phyloP scores from a whole-genome alignment of 2,329 filamentous ascomycete species.

The Leptographium wingfieldii region DNA sequence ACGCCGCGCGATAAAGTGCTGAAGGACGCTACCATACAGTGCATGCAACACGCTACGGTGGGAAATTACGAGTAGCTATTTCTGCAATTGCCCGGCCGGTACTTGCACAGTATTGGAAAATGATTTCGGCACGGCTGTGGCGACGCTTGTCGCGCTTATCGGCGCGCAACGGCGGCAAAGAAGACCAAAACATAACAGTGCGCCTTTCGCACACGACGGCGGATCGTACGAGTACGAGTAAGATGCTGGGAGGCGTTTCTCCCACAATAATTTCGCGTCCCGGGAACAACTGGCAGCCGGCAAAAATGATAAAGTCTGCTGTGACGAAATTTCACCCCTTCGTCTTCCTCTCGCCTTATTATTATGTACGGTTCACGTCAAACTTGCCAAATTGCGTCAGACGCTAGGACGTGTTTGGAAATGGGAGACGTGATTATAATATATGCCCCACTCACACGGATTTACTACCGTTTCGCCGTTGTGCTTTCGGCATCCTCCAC shows the following conservation, averaged over 20 bases:
- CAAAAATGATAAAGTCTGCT: not conserved
- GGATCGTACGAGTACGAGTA: no score
- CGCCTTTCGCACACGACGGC: no score
- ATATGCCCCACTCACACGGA: not conserved
- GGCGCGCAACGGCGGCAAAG: not conserved
- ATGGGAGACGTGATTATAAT: not conserved
- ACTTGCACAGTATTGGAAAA: not conserved
- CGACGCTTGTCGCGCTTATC: not conserved
- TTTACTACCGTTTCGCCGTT: not conserved
- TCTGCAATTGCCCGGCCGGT: not conserved
- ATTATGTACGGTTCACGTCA: not conserved
- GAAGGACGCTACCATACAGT: not conserved
- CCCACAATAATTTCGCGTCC: not conserved
- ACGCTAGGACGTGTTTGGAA: slow-evolving; percentile 4
- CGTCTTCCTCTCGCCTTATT: not conserved
- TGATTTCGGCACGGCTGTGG: not conserved
- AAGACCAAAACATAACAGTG: not conserved
- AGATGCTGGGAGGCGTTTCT: not conserved
- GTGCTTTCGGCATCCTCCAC: not conserved
- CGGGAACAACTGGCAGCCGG: not conserved
- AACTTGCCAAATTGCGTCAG: slow-evolving; percentile 10
- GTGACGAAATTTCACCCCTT: not conserved
- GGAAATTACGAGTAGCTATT: not conserved
- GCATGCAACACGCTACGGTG: not conserved
- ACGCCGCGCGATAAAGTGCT: not conserved